Conservation (phyloP, 306 rosid species). For the Canavalia gladiata region DNA sequence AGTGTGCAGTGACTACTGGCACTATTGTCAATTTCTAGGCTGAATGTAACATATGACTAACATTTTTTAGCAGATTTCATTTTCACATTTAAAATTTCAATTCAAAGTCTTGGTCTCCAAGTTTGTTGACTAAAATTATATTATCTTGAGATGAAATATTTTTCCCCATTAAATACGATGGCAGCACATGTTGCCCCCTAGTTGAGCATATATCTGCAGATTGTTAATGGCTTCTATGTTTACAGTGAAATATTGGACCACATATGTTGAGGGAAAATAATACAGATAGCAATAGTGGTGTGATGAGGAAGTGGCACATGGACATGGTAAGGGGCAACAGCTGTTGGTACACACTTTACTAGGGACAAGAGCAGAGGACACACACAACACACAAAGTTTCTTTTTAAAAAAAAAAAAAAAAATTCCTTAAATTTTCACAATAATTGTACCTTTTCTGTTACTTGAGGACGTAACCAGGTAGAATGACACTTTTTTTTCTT, state of each 20-base stretch:
- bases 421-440: constrained; percentile 27
- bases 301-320: constrained; percentile 37
- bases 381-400: not conserved
- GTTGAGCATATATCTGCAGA: not conserved
- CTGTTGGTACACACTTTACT: constrained; percentile 55
- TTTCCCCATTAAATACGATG: constrained; percentile 16
- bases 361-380: constrained; percentile 46
- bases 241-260: constrained; percentile 39
- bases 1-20: constrained; percentile 18
- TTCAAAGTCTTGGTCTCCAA: constrained; percentile 57
- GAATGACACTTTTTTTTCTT: not conserved
- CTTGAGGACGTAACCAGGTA: not conserved
- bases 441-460: constrained; percentile 26
- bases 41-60: constrained; percentile 21
- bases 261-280: not conserved
- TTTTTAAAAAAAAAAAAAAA: too few species aligned
- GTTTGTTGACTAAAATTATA: constrained; percentile 46
- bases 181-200: constrained; percentile 44
- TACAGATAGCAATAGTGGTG: not conserved
- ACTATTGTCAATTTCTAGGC: constrained; percentile 44
- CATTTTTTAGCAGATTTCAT: not conserved
- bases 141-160: not conserved
- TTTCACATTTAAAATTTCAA: constrained; percentile 32
- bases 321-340: constrained; percentile 52
- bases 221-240: constrained; percentile 17